Percentiles rank a stretch among this genome's conserved stretches.
phyloP scores from a whole-genome alignment of 2,329 filamentous ascomycete species.

The Fusarium sterilihyphosum region DNA sequence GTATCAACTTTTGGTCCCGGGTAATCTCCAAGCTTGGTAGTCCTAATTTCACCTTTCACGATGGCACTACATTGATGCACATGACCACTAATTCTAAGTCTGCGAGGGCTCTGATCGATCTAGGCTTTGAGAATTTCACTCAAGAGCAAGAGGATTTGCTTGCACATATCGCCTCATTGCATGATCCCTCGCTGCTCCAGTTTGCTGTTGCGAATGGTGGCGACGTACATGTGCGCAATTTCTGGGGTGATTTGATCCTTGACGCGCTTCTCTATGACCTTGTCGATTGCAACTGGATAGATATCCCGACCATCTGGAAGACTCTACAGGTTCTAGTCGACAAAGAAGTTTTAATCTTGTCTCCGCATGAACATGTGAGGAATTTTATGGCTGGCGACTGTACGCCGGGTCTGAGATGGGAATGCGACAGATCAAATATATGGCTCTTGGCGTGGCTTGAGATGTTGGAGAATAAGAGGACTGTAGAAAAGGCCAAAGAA shows the following conservation, averaged over 20 bases:
- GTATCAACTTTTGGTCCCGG: background rate
- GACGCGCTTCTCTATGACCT: no score
- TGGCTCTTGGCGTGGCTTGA: background rate
- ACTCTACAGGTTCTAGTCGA: no score
- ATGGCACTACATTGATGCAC: background rate
- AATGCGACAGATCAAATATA: no score
- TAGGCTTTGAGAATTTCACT: background rate
- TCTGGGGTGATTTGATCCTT: no score
- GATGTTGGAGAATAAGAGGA: background rate
- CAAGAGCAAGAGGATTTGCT: background rate
- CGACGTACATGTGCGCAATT: background rate
- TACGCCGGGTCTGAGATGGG: no score
- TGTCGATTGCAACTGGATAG: fast-evolving
- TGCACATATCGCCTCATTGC: background rate
- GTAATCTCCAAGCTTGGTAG: background rate
- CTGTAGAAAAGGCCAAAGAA: background rate
- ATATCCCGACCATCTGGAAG: fast-evolving
- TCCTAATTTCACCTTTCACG: background rate
- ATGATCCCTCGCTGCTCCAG: background rate
- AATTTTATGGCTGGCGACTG: no score
- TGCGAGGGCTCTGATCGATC: background rate
- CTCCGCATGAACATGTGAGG: fast-evolving
- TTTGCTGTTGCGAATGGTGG: background rate
- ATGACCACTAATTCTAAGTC: background rate
- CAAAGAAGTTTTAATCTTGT: no score